Conservation (phyloP, 2,329 filamentous ascomycete species). For the Aspergillus jensenii region DNA sequence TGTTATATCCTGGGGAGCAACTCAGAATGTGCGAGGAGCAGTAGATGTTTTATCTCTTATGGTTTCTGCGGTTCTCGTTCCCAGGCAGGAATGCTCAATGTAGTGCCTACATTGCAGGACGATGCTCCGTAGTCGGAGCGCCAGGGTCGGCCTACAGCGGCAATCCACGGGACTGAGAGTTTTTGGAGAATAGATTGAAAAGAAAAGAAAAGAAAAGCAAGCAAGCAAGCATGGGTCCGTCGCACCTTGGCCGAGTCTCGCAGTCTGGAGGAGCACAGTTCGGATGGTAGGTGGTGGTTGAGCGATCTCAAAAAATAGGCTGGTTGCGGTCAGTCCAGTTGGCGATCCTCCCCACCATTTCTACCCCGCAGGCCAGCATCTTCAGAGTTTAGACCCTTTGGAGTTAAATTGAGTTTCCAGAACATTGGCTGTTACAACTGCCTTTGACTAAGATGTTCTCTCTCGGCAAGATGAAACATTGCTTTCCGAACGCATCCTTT, state of each 20-base stretch:
- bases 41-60: not conserved
- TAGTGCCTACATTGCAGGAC: not conserved
- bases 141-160: not conserved
- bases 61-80: not conserved
- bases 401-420: not conserved
- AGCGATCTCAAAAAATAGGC: not conserved
- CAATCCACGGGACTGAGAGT: not conserved
- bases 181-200: not conserved
- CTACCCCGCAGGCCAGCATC: slow-evolving; percentile 11
- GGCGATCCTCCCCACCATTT: slow-evolving; percentile 8
- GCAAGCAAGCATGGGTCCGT: no score
- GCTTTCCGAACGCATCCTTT: not conserved
- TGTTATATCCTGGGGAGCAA: not conserved
- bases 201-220: not conserved
- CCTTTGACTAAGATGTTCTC: not conserved
- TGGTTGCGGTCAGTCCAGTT: not conserved
- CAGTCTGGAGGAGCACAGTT: not conserved
- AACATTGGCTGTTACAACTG: not conserved
- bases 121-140: not conserved
- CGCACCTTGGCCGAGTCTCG: not conserved
- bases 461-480: not conserved
- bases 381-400: not conserved
- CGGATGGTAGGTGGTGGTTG: not conserved
- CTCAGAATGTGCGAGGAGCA: not conserved
- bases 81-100: not conserved